Percentiles rank a stretch among this genome's conserved stretches.
These are phyloP conservation scores for Monosporozyma solicola DNA, from an alignment of 805 yeast species.

Conservation along the genomic window DNA sequence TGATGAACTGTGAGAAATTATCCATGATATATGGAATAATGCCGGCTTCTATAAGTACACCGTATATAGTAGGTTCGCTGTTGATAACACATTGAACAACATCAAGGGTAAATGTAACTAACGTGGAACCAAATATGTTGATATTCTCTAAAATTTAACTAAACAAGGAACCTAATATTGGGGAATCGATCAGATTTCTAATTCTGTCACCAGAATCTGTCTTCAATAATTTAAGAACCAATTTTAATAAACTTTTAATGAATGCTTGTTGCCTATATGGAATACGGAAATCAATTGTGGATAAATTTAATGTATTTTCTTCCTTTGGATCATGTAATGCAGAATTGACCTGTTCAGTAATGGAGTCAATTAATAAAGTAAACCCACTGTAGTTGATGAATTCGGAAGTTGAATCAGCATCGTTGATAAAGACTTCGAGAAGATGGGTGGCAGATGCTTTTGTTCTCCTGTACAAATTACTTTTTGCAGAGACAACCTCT, in stretches of 20 bases:
- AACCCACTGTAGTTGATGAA: slow-evolving; percentile 66
- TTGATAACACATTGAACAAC: slow-evolving; percentile 66
- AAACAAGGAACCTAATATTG: slow-evolving; percentile 54
- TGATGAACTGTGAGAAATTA: slow-evolving; percentile 46
- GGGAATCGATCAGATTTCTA: slow-evolving; percentile 79
- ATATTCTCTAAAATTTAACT: slow-evolving; percentile 50
- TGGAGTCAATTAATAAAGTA: slow-evolving; percentile 45
- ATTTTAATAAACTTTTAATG: slow-evolving; percentile 50
- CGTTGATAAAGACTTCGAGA: slow-evolving; percentile 37
- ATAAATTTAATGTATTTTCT: slow-evolving; percentile 48
- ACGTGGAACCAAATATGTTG: slow-evolving; percentile 53
- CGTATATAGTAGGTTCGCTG: slow-evolving; percentile 83
- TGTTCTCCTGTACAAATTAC: slow-evolving; percentile 45
- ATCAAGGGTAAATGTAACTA: slow-evolving; percentile 53
- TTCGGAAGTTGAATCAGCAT: slow-evolving; percentile 45
- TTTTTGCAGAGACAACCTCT: slow-evolving; percentile 46
- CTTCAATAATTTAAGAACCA: slow-evolving; percentile 54
- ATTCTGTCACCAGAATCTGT: slow-evolving; percentile 78
- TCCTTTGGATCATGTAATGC: slow-evolving; percentile 50
- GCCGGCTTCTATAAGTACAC: slow-evolving; percentile 69
- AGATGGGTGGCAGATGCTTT: slow-evolving; percentile 57
- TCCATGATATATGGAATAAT: slow-evolving; percentile 57
- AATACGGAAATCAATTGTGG: slow-evolving; percentile 43
- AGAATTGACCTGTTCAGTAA: slow-evolving; percentile 55
- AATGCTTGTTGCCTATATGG: slow-evolving; percentile 53